Evolutionary conservation across 1,139 yeast species (phyloP), one percentile per base, ranked within the genome.

Genomic region (Lipomyces yarrowii): DNA sequence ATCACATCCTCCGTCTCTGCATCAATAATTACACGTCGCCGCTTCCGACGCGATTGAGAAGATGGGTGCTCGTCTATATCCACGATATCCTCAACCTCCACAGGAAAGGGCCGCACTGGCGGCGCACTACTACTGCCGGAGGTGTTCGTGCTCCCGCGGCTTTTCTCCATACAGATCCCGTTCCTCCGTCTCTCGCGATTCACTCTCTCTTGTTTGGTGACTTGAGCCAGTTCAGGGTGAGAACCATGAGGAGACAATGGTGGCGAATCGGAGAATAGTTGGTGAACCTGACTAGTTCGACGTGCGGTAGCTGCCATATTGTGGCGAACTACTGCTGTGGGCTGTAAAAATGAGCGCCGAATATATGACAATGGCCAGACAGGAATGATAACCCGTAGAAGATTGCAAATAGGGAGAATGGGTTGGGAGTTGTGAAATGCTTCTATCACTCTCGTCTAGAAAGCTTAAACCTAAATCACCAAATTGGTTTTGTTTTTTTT

Each of bases 1-100:
- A 63, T 52, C 33, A 59, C 60, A 42, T 26, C 65, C 21, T 32
- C 59, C 26, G 56, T 21, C 18, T 48, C 56, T 4, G 35, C 64
- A 33, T 32, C 63, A 52, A 23, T 18, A 30, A 18, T 46, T 18
- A 26, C 32, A 11, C 60, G 55, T 21, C 26, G 58, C 15, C 35
- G 37, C 37, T 59, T 35, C 51, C 30, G 21, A 23, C 48, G 63
- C 32, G 51, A n/a, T 30, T 48, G 33, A 55, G 59, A 26, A 46
- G 37, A 10, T n/a, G 54, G 56, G 35, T 46, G 23, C 35, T 18
- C 57, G 32, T 56, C 55, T 35, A 56, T 2, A 56, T 56, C 63
- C 15, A 42, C 54, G 21, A 59, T 30, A 18, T 30, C 33, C 32
- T 46, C 54, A 13, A 42, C 48, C 21, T 42, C 48, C 6, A 7